phyloP scores from a whole-genome alignment of 176 grass and related monocot species.

The Tillandsia fasciculata region DNA sequence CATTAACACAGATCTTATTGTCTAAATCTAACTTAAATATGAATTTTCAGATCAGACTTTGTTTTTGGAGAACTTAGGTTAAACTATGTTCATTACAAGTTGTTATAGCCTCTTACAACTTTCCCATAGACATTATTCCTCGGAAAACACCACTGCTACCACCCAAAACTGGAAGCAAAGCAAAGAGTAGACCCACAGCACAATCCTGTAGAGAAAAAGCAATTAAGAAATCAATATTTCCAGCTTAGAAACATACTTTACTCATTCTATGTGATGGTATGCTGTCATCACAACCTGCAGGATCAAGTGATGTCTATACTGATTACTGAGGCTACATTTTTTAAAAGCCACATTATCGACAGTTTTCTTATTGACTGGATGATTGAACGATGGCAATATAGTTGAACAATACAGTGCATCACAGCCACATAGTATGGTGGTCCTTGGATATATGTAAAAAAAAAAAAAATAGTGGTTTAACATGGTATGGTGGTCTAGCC shows the following conservation, averaged over 20 bases:
- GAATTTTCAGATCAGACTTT: neutral
- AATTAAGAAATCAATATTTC: constrained; percentile 8
- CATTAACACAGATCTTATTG: neutral
- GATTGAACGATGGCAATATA: neutral
- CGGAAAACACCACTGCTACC: constrained; percentile 76
- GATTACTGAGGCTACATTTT: neutral
- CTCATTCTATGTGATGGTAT: neutral
- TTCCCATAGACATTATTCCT: constrained; percentile 90
- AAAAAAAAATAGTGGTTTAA: neutral
- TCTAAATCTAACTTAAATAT: neutral
- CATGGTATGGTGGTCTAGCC: neutral
- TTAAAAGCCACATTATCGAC: neutral
- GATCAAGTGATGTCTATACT: neutral
- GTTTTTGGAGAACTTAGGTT: neutral
- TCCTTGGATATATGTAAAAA: neutral
- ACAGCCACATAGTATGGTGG: neutral
- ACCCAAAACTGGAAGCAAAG: constrained; percentile 85
- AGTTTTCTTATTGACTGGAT: neutral
- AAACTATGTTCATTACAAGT: constrained; percentile 10
- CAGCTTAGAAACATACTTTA: neutral
- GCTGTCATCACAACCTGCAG: neutral
- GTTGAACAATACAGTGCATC: neutral
- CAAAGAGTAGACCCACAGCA: constrained; percentile 94
- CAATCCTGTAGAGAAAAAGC: constrained; percentile 62
- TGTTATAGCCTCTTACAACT: constrained; percentile 48